Evolutionary conservation across 2,329 filamentous ascomycete genomes (phyloP).

Genomic region (Botrytis porri): DNA sequence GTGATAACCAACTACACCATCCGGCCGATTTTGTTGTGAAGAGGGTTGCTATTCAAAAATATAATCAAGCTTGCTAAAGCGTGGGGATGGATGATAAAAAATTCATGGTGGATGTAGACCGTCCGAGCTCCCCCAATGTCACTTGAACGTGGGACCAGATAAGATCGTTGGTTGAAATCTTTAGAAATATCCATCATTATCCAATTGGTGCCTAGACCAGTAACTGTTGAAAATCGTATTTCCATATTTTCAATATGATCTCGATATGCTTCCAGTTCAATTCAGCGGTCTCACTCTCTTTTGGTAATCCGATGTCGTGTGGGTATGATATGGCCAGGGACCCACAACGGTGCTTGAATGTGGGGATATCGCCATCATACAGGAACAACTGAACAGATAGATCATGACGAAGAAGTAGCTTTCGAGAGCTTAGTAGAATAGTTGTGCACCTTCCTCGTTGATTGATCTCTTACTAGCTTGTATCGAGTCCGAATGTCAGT

Average conservation of each 20-base stretch:
- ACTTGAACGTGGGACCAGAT: neutral
- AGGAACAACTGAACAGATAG: constrained; percentile 6
- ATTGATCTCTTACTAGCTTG: neutral
- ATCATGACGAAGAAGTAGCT: neutral
- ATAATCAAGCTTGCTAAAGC: neutral
- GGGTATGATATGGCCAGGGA: neutral
- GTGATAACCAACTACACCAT: constrained; percentile 19
- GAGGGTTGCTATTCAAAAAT: accelerated
- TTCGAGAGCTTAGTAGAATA: neutral
- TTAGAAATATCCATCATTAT: neutral
- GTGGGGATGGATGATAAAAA: neutral
- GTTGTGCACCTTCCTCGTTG: neutral
- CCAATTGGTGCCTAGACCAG: neutral
- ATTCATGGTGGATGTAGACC: neutral
- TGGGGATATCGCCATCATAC: constrained; percentile 8
- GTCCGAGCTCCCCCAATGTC: neutral
- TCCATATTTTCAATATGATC: neutral
- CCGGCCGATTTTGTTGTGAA: neutral
- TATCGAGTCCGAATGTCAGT: neutral
- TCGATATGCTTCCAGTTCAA: neutral
- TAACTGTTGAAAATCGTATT: neutral
- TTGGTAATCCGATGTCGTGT: neutral
- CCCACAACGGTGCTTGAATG: neutral
- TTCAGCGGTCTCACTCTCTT: neutral
- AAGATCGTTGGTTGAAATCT: neutral